Evolutionary conservation across 305 asterid species (phyloP), one percentile per base, ranked within the genome.

Genomic region (Rubia tinctorum): DNA sequence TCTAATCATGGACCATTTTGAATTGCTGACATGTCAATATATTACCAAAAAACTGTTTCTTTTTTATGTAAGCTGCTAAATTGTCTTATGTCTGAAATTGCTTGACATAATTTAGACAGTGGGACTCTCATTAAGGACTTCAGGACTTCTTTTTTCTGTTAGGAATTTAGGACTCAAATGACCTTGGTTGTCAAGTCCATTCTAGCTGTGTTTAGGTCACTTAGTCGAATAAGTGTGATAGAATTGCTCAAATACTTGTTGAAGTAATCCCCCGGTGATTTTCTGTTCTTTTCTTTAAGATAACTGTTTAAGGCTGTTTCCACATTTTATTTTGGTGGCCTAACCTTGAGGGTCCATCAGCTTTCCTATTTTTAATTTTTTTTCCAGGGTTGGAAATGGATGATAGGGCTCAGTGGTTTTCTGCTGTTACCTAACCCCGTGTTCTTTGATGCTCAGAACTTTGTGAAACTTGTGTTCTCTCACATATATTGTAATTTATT

Each of bases 181-280:
- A 49, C 58, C 12, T 51, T n/a, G 75, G 23, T 47, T 27, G 61
- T 23, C n/a, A n/a, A 15, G 58, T 68, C 37, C 51, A 42, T 25
- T 69, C 42, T 14, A 44, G 59, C 68, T 74, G 25, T 67, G 56
- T 67, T 40, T 44, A 71, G 65, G 25, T 42, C 44, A 70, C 39
- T 55, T 37, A 1, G 7, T 11, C 20, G 51, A 51, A 40, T 71
- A 20, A 58, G 6, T 13, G 20, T 11, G 18, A 70, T 40, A 37
- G 11, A 23, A 11, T 13, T 20, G 11, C 12, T 58, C 30, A 20
- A 53, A 42, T 71, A 18, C 68, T 58, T 10, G 64, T 51, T 34
- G 7, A 69, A 20, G 25, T 47, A 23, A 23, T 12, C 9, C 18
- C 18, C 18, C 1, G 44, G 72, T 6, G 7, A 7, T 15, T 45